Evolutionary conservation across 352 stramenopile species (phyloP), one percentile per base, ranked within the genome.

Genomic region (Phytopythium mirpurense): DNA sequence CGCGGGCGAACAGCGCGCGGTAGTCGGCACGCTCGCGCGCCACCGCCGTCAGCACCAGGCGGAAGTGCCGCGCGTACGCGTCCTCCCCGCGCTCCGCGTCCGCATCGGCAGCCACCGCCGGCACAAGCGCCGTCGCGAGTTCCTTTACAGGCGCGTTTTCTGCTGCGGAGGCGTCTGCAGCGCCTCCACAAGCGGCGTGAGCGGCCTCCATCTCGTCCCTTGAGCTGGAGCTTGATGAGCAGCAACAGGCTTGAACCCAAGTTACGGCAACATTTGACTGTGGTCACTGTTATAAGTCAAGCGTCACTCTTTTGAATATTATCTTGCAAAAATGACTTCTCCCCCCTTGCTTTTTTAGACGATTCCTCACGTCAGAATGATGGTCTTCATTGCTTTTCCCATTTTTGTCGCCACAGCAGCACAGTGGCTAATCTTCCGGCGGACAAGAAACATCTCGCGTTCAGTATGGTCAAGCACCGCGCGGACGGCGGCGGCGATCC

Each of bases 41-140:
- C 7, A 88, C 53, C 14, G 67, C 65, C 18, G 54, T 66, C 16
- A 90, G 57, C 16, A 90, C 80, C 23, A 85, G 65, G 15, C 56
- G 65, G 44, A 88, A 72, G 56, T 90, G 80, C n/a, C 61, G 67
- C 45, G 71, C 66, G 45, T 90, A 90, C 38, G 80, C 80, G 57
- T 90, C 80, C 50, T 83, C 72, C 40, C 53, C 54, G 38, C 37
- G 16, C 21, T 37, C 11, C 21, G 5, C 12, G 10, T 42, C 48
- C 8, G 42, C 37, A 11, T 38, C 10, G 12, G 57, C 23, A 12
- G 29, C 26, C 0, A 16, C 43, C 15, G 16, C 27, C 27, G 26
- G 18, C 6, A 14, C 36, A 24, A 12, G 26, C 43, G 15, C 14
- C 4, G 21, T 16, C 1, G 24, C 5, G 7, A 14, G 5, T 7